Base-by-base conservation (phyloP, 805 yeast genomes). In the Cyberlindnera amylophila region DNA sequence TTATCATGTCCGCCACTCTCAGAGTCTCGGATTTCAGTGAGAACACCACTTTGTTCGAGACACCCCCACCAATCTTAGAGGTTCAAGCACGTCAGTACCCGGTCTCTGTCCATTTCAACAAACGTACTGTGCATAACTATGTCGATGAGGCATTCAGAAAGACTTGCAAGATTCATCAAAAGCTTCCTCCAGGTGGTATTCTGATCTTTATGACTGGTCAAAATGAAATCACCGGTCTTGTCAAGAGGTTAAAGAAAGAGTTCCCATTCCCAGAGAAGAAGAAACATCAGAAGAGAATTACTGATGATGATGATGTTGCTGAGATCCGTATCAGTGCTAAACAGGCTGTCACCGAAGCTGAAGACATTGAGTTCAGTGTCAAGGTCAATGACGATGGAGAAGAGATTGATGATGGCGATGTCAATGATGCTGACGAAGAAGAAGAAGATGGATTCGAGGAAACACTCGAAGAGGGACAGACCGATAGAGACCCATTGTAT, bases 1-100 rank as follows among this genome's bases (percentile, higher is more conserved):
- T 93, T 21, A 82, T 93, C 54, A 93, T 93, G 99, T 90, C 98
- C 34, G 99, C 99, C 14, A 93, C 99, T 0, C 72, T 93, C 45
- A 73, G 98, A 54, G 98, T 93, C 1, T 67, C 91, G 13, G 99
- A 93, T 62, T 93, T 93, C 58, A 79, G 96, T 39, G 95, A 89
- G 55, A 93, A 93, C 61, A 59, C 64, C 13, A 64, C 72, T 2
- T 67, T 95, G 26, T 93, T 95, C 56, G 63, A 71, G 14, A 54
- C 57, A 0, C 81, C 86, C 0, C 99, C 99, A 1, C 99, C 99
- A 2, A 77, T 95, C 28, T 65, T 95, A 29, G 83, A 83, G 51
- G 89, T 93, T 12, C 91, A 86, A 39, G 95, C 98, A 0, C 78
- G 99, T 62, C 98, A 91, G 59, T 89, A 75, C 57, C 96, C 99